Evolutionary conservation across 208 protist genomes (phyloP), one percentile per base, ranked within the genome.

Genomic region (Hexamita inflata): DNA sequence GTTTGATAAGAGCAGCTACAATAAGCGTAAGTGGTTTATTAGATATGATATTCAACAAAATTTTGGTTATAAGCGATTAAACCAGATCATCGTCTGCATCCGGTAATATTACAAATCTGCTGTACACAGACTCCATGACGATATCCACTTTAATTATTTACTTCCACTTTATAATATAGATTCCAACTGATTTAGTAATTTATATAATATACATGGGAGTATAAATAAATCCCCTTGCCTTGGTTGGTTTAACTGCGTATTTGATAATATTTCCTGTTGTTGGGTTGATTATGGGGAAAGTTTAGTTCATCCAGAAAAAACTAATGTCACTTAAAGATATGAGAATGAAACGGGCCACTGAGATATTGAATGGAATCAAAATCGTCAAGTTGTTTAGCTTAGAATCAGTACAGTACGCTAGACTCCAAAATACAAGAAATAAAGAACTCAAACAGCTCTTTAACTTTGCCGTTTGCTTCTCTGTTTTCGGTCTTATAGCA

Each of bases 81-180:
- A 19, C 45, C 19, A 53, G 45, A 53, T 53, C 45, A 53, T 24
- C 4, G 4, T 53, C 45, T 4, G 4, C 45, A 4, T 24, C 75
- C 2, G 86, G 86, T 64, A 80, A 86, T 62, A 82, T 89, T 59
- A 78, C 85, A n/a, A 87, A 89, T 75, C 62, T 86, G 57, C 82
- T 86, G 80, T 61, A 74, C 19, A 73, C 75, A 28, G 82, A 84
- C 66, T 64, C 75, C 0, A 0, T 13, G 34, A 57, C 1, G 19
- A 53, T 86, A 2, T 2, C 65, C 58, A 70, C 77, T 29, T 59
- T 83, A 32, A 73, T 75, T 29, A 32, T 62, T 15, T 73, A 77
- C 39, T 0, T 79, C 28, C 66, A 82, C 57, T 75, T 78, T 32
- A 24, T 84, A 29, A 81, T 75, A 42, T 73, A 61, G 29, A 67